Percentiles rank a stretch among this genome's conserved stretches.
Evolutionary conservation across 2,329 filamentous ascomycete species (phyloP).

Genomic region (Cytospora leucostoma): DNA sequence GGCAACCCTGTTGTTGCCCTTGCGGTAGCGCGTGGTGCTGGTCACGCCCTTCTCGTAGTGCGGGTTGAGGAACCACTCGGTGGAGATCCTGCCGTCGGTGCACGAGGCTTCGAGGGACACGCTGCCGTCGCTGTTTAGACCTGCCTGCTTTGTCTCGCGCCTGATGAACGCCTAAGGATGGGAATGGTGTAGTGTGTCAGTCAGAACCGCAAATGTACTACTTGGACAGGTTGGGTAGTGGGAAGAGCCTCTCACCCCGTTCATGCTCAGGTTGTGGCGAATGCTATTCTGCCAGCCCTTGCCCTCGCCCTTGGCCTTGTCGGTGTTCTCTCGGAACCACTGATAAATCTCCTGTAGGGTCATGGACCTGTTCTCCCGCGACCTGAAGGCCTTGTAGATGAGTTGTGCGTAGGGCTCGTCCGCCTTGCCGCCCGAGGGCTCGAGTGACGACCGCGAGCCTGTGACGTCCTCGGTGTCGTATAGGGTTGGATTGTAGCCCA

Average conservation of each 20-base stretch:
- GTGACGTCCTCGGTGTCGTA: conserved; percentile 11
- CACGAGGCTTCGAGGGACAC: conserved; percentile 20
- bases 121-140: conserved; percentile 19
- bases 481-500: conserved; percentile 1
- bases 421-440: conserved; percentile 30
- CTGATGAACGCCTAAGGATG: conserved; percentile 38
- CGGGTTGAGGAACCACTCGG: conserved; percentile 74
- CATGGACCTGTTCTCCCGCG: conserved; percentile 67
- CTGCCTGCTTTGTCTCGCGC: conserved; percentile 14
- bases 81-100: conserved; percentile 62
- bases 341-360: conserved; percentile 84
- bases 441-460: conserved; percentile 9
- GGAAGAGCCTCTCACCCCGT: conserved; percentile 58
- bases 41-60: conserved; percentile 73
- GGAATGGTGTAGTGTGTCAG: background rate
- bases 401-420: conserved; percentile 79
- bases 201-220: conserved; percentile 22
- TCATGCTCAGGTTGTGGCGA: conserved; percentile 95
- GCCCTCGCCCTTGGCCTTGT: conserved; percentile 64
- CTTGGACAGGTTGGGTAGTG: too few relatives aligned
- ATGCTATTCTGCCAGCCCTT: conserved; percentile 96
- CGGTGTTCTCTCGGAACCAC: conserved; percentile 83
- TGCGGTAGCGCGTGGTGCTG: conserved; percentile 81
- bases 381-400: conserved; percentile 74
- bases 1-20: conserved; percentile 42